These are phyloP conservation scores for Zea luxurians DNA, from an alignment of 176 grass and related monocot genomes.

Conservation along the genomic window DNA sequence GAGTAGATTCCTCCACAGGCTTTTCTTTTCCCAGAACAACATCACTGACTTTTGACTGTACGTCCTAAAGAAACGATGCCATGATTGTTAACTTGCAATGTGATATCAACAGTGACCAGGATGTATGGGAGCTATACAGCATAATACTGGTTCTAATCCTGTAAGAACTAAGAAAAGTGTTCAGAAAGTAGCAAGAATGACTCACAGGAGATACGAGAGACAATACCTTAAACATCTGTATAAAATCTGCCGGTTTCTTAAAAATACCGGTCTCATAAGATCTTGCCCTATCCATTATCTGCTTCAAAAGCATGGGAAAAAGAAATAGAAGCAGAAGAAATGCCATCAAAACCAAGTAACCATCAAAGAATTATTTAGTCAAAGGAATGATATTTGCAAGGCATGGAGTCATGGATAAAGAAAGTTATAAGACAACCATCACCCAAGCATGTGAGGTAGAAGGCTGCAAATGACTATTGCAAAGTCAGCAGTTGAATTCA, in stretches of 20 bases:
- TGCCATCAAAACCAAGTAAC: not conserved
- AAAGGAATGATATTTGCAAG: not conserved
- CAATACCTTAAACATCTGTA: constrained; percentile 99
- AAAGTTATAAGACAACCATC: constrained; percentile 5
- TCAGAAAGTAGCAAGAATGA: constrained; percentile 27
- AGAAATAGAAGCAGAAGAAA: constrained; percentile 31
- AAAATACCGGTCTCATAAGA: constrained; percentile 86
- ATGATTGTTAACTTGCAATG: not conserved
- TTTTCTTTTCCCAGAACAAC: constrained; percentile 99
- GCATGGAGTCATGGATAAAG: not conserved
- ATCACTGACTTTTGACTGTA: constrained; percentile 91
- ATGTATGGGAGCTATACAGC: not conserved
- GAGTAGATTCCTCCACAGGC: constrained; percentile 86
- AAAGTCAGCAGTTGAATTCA: not conserved
- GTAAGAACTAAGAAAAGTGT: not conserved
- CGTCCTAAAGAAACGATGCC: constrained; percentile 52
- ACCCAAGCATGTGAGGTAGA: constrained; percentile 11
- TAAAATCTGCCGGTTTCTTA: constrained; percentile 81
- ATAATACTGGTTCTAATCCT: not conserved
- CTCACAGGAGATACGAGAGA: constrained; percentile 6
- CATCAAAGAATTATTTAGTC: not conserved
- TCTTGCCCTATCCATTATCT: constrained; percentile 98
- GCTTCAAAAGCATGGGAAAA: constrained; percentile 26
- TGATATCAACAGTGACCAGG: constrained; percentile 8
- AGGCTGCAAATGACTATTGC: constrained; percentile 10